Evolutionary conservation across 192 early-diverging fungal genomes (phyloP).

Genomic region (Funneliformis geosporum): DNA sequence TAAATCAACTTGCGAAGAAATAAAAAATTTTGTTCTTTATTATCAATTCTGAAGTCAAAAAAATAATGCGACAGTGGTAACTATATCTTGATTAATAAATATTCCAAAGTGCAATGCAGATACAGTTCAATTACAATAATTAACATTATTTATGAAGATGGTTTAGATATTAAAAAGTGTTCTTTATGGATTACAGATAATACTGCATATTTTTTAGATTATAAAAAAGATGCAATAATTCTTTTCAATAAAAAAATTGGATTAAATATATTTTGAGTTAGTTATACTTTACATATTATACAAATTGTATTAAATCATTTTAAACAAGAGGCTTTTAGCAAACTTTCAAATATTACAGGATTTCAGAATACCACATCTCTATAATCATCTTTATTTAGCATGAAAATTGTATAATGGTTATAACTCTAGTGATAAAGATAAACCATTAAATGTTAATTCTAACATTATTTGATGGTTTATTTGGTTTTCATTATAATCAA

Average conservation of each 20-base stretch:
- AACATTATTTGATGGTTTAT: not conserved
- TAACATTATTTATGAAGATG: not conserved
- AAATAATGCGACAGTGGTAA: not conserved
- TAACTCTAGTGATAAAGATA: slow-evolving; percentile 6
- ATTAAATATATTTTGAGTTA: not conserved
- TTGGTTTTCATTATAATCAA: not conserved
- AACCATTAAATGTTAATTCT: slow-evolving; percentile 9
- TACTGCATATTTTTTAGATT: slow-evolving; percentile 11
- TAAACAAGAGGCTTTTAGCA: not conserved
- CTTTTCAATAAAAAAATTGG: not conserved
- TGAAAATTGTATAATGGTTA: slow-evolving; percentile 1
- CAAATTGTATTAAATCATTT: slow-evolving; percentile 22
- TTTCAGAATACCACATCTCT: slow-evolving; percentile 4
- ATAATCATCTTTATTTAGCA: slow-evolving; percentile 12
- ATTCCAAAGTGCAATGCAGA: not conserved
- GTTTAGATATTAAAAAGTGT: slow-evolving; percentile 4
- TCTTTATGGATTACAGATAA: not conserved
- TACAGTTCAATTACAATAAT: not conserved
- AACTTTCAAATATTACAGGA: not conserved
- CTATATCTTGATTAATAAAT: not conserved
- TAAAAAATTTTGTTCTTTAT: slow-evolving; percentile 4
- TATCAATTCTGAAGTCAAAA: slow-evolving; percentile 10
- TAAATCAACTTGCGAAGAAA: not conserved
- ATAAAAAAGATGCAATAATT: not conserved
- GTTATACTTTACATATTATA: slow-evolving; percentile 3